Evolutionary conservation across 1,284 basidiomycete genomes (phyloP).

Genomic region (Cutaneotrichosporon arboriforme): DNA sequence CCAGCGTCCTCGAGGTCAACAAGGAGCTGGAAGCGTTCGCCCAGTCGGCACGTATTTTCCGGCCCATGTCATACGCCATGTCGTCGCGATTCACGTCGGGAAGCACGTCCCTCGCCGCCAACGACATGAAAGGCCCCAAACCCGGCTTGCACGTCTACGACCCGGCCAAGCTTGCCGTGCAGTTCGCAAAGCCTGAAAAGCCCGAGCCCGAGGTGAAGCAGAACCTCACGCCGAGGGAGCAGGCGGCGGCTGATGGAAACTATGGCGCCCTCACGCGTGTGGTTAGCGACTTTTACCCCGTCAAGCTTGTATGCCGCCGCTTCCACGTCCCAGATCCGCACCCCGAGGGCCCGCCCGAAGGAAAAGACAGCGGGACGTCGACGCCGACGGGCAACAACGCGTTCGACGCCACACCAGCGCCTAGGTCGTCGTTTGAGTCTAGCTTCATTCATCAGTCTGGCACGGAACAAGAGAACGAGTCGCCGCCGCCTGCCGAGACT

Average conservation of each 20-base stretch:
- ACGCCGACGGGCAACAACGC: conserved; percentile 25
- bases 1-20: conserved; percentile 64
- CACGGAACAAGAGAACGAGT: conserved; percentile 11
- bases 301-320: conserved; percentile 80
- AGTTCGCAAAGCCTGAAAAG: conserved; percentile 33
- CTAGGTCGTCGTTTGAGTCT: conserved; percentile 31
- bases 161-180: conserved; percentile 43
- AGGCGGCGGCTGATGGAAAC: conserved; percentile 78
- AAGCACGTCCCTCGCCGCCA: conserved; percentile 50
- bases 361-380: conserved; percentile 4
- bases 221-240: conserved; percentile 63
- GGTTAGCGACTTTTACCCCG: conserved; percentile 68
- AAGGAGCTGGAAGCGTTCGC: conserved; percentile 81
- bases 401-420: neutral
- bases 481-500: neutral
- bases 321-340: conserved; percentile 85
- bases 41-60: conserved; percentile 81
- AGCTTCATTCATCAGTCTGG: conserved; percentile 35
- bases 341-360: conserved; percentile 49
- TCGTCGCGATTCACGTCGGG: conserved; percentile 83
- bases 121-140: conserved; percentile 56
- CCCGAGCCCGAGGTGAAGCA: conserved; percentile 50
- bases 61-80: conserved; percentile 87
- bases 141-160: conserved; percentile 66
- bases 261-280: conserved; percentile 80